Evolutionary conservation across 2,329 filamentous ascomycete genomes (phyloP), one percentile per base, ranked within the genome.

Genomic region (Colletotrichum neosansevieriae): DNA sequence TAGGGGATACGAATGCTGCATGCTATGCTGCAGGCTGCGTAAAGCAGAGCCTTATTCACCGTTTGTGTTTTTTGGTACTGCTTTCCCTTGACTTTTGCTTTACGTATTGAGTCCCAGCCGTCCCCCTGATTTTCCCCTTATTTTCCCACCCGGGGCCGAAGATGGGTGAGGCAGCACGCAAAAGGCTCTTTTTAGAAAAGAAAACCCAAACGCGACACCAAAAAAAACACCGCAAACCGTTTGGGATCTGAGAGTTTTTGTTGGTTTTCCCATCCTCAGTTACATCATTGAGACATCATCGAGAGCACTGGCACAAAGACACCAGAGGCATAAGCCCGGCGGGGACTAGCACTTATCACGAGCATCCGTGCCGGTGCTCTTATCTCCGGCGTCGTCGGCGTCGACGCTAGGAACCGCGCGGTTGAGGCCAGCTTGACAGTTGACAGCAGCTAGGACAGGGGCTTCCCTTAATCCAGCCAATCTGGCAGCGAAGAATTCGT

Each of bases 231-330:
- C 42, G 29, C 12, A 15, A 10, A 38, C 17, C 17, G 15, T 42
- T 34, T 17, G n/a, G 11, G 12, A 47, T 29, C 21, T 44, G 21
- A 56, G 10, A 12, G 15, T 10, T 40, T 47, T 67, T 42, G 29
- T 24, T 3, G 50, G 12, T 15, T 13, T 64, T 3, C 15, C 38
- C 7, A 7, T 29, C 36, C 19, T 44, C 40, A 9, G 12, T 63
- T 68, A 54, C 61, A 68, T 68, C 65, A 65, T 47, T 38, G n/a
- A 47, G 65, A 65, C 65, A 68, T 68, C 65, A 68, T 65, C 50
- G 24, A 32, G 32, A 17, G 44, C 47, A 65, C 61, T 59, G 29
- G 44, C 47, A 65, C 65, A 65, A 40, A 45, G 54, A 59, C 50
- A 49, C 11, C 34, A 21, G 17, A 61, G 53, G 51, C 53, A 47